phyloP scores from a whole-genome alignment of 176 grass and related monocot species.

The Aegilops sharonensis region DNA sequence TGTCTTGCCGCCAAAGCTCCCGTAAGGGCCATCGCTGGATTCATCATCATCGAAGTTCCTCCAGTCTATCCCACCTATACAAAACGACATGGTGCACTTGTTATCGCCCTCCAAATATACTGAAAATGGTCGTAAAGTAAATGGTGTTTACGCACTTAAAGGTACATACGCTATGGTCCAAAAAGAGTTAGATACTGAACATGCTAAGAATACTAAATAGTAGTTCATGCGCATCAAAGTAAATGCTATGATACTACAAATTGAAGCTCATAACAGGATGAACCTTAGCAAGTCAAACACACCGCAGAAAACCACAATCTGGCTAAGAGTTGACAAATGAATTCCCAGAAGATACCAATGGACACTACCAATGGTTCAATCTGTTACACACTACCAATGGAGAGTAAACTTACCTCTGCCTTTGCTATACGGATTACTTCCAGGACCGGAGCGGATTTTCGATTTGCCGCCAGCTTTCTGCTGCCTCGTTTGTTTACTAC shows the following conservation, averaged over 20 bases:
- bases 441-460: constrained; percentile 9
- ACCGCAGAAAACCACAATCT: not conserved
- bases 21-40: constrained; percentile 20
- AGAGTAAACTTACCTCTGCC: constrained; percentile 36
- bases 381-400: not conserved
- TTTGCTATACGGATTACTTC: constrained; percentile 35
- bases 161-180: too few relatives aligned
- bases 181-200: not conserved
- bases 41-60: constrained; percentile 45
- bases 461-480: constrained; percentile 31
- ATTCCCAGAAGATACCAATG: not conserved
- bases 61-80: constrained; percentile 40
- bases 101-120: not conserved
- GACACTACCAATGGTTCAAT: not conserved
- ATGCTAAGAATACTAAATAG: not conserved
- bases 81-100: not conserved
- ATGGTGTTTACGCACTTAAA: too few relatives aligned
- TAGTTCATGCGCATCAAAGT: not conserved
- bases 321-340: not conserved
- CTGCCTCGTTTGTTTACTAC: constrained; percentile 33
- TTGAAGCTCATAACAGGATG: not conserved
- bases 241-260: not conserved
- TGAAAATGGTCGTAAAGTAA: too few relatives aligned
- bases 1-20: constrained; percentile 44
- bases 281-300: not conserved